Evolutionary conservation across 2,329 filamentous ascomycete genomes (phyloP), one percentile per base, ranked within the genome.

Genomic region (Pestalotiopsis sp.): DNA sequence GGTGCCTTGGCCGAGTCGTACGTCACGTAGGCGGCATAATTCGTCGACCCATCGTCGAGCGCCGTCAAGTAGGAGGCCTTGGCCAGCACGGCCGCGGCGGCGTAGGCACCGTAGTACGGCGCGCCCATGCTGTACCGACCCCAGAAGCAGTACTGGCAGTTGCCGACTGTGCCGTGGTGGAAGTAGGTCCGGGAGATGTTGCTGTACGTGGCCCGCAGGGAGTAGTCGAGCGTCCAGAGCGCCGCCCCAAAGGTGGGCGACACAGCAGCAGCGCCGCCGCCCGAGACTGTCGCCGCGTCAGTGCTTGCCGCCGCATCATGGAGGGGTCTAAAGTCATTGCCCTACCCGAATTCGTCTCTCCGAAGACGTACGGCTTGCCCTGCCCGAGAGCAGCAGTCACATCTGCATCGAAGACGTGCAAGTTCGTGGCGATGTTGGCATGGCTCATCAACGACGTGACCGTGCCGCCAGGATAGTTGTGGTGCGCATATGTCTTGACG

Each of bases 41-140:
- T 75, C 0, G 72, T 80, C 9, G 68, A 77, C n/a, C 82, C 80
- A 27, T 78, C 79, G 67, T 87, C 86, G 20, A 87, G 75, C 0
- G 82, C 80, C 0, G 83, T 81, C 62, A 87, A 76, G 58, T 81
- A 74, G n/a, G 79, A 75, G 0, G 81, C 83, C 0, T 80, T 78
- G 1, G 83, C 82, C 36, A 86, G 73, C 1, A 84, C 75, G n/a
- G 83, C 80, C 2, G 82, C 80, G 1, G 84, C 84, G 3, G 82
- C 82, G 61, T 83, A 84, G 0, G 85, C 85, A 4, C 85, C 85
- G 68, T 85, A 87, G 72, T 86, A 88, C 0, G 86, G 84, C 0
- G 83, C 80, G 0, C 84, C 84, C 79, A 86, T 86, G 57, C 75
- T 79, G 71, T 85, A 84, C 3, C 81, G 77, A 2, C 75, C 75